Evolutionary conservation across 2,329 filamentous ascomycete species (phyloP).

Genomic region (Akanthomyces uredinophilus): DNA sequence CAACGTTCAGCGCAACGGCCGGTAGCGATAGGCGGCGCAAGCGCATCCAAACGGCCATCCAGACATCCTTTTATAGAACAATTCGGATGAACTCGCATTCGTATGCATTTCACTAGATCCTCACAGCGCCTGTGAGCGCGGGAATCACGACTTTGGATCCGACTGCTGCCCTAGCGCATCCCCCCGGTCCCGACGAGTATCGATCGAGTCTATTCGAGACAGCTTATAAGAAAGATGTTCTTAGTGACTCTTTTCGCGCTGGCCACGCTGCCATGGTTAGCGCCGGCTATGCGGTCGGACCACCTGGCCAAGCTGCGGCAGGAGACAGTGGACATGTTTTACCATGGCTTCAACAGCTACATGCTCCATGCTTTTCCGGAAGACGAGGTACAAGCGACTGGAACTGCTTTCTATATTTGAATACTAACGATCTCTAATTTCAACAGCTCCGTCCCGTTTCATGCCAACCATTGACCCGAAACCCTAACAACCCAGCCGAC

Average conservation of each 20-base stretch:
- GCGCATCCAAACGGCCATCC: neutral
- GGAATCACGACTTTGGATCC: neutral
- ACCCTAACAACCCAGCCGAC: conserved; percentile 71
- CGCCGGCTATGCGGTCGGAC: conserved; percentile 49
- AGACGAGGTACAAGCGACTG: conserved; percentile 60
- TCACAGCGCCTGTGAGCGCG: conserved; percentile 10
- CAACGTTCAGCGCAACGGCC: neutral
- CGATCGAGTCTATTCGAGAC: neutral
- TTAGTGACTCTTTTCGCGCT: conserved; percentile 22
- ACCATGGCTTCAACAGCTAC: conserved; percentile 95
- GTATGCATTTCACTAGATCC: neutral
- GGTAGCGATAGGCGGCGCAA: neutral
- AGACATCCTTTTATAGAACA: too few species aligned
- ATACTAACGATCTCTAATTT: conserved; percentile 14
- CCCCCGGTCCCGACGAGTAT: neutral
- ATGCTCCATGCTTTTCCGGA: conserved; percentile 92
- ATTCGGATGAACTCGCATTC: neutral
- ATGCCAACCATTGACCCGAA: conserved; percentile 78
- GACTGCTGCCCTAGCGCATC: neutral
- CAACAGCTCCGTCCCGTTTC: conserved; percentile 73
- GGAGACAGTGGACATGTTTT: conserved; percentile 76
- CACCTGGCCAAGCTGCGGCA: conserved; percentile 51
- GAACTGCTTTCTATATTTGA: neutral
- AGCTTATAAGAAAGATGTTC: conserved; percentile 22
- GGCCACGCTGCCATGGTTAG: conserved; percentile 37